Percentiles rank a stretch among this genome's conserved stretches.
phyloP scores from a whole-genome alignment of 2,329 filamentous ascomycete species.

The Trichothecium roseum region DNA sequence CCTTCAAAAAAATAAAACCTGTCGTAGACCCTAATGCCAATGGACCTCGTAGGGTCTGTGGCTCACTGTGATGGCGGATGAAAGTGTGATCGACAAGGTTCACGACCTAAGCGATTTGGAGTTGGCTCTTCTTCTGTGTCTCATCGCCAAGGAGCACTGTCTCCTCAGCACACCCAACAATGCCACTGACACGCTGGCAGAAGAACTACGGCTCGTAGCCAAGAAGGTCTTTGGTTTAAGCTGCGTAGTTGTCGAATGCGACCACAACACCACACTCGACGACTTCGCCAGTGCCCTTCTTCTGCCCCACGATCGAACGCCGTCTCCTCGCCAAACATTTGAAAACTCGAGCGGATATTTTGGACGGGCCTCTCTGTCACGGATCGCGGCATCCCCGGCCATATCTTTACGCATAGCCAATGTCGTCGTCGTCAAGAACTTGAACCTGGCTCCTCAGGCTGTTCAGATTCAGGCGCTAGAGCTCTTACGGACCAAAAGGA shows the following conservation, averaged over 20 bases:
- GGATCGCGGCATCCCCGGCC: constrained; percentile 11
- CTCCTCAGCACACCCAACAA: constrained; percentile 64
- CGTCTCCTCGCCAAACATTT: no score
- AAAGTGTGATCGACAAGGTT: constrained; percentile 55
- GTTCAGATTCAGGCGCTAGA: constrained; percentile 75
- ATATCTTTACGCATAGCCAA: constrained; percentile 52
- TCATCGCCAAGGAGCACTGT: constrained; percentile 77
- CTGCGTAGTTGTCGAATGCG: constrained; percentile 62
- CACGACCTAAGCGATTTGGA: constrained; percentile 79
- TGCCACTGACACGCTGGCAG: constrained; percentile 55
- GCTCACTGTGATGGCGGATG: constrained; percentile 45
- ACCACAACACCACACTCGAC: constrained; percentile 63
- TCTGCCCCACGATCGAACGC: constrained; percentile 6
- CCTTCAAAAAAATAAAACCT: no score
- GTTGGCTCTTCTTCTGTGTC: constrained; percentile 71
- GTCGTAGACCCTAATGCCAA: background rate
- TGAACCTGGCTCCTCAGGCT: constrained; percentile 60
- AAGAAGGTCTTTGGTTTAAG: constrained; percentile 62
- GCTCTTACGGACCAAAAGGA: constrained; percentile 68
- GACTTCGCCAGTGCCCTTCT: constrained; percentile 69
- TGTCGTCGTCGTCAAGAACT: constrained; percentile 70
- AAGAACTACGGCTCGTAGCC: constrained; percentile 64
- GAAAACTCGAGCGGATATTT: constrained; percentile 3
- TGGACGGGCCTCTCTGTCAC: no score
- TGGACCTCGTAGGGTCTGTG: constrained; percentile 2